Evolutionary conservation across 2,329 filamentous ascomycete genomes (phyloP).

Genomic region (Ophiognomonia clavigignenti-juglandacearum): DNA sequence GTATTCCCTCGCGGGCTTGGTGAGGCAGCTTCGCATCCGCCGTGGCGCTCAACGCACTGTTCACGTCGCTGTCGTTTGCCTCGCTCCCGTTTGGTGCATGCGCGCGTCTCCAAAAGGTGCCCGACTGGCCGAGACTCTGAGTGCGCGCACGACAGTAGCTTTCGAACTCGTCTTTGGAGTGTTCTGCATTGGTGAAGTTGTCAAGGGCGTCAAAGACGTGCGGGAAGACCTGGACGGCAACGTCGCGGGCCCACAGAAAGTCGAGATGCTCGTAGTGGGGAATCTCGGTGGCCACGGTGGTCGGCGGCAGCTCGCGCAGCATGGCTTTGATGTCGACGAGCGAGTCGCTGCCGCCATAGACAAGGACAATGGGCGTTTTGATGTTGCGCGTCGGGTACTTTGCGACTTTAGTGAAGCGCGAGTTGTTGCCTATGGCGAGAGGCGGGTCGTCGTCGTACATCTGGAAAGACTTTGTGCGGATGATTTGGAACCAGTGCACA

Average conservation of each 20-base stretch:
- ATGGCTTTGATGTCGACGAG: slow-evolving; percentile 91
- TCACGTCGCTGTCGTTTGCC: slow-evolving; percentile 25
- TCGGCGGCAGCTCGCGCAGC: slow-evolving; percentile 78
- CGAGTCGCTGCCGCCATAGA: slow-evolving; percentile 92
- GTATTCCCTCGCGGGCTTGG: slow-evolving; percentile 14
- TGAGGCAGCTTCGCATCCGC: slow-evolving; percentile 8
- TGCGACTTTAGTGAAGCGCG: slow-evolving; percentile 92
- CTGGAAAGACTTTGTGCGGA: slow-evolving; percentile 91
- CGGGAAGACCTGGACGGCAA: slow-evolving; percentile 78
- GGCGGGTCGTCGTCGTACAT: slow-evolving; percentile 97
- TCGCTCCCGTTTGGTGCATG: slow-evolving; percentile 18
- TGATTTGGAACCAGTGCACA: slow-evolving; percentile 99
- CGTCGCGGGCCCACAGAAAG: slow-evolving; percentile 88
- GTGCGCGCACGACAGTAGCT: slow-evolving; percentile 49
- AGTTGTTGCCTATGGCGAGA: slow-evolving; percentile 60
- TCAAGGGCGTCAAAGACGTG: slow-evolving; percentile 89
- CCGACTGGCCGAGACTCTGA: slow-evolving; percentile 38
- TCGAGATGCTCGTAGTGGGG: slow-evolving; percentile 95
- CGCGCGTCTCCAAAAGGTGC: slow-evolving; percentile 25
- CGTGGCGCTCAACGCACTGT: slow-evolving; percentile 18
- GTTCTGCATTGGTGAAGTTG: slow-evolving; percentile 56
- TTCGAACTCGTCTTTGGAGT: slow-evolving; percentile 57
- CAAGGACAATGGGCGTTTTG: slow-evolving; percentile 86
- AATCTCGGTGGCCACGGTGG: slow-evolving; percentile 82
- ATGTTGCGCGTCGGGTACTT: slow-evolving; percentile 97